These are phyloP conservation scores for Liquidambar formosana DNA, from an alignment of 164 flowering plant species.

Conservation along the genomic window DNA sequence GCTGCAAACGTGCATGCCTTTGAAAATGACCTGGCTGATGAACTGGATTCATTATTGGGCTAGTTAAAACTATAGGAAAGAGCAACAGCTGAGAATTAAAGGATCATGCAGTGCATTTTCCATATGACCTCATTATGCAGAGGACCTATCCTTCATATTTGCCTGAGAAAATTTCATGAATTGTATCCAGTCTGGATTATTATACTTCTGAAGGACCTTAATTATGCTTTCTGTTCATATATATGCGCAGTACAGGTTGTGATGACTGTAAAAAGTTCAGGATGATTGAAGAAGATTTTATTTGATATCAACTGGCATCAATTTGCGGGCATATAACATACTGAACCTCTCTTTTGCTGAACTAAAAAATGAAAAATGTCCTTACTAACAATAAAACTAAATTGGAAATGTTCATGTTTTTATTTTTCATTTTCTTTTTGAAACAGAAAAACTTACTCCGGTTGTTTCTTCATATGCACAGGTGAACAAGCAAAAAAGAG, in stretches of 20 bases:
- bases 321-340: not conserved
- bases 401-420: not conserved
- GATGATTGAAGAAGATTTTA: not conserved
- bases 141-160: not conserved
- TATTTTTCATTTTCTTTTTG: constrained; percentile 1
- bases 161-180: not conserved
- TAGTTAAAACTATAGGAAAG: not conserved
- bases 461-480: constrained; percentile 22
- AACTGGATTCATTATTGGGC: not conserved
- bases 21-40: not conserved
- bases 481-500: constrained; percentile 37
- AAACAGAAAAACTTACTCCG: constrained; percentile 10
- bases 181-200: not conserved
- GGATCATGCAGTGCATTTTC: not conserved
- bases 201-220: not conserved
- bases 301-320: not conserved
- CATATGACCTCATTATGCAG: not conserved
- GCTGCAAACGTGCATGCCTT: not conserved
- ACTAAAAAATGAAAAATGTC: not conserved
- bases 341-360: not conserved
- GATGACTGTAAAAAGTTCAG: not conserved
- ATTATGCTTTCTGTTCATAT: not conserved
- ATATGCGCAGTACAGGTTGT: not conserved
- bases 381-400: not conserved
- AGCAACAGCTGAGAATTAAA: not conserved